These are phyloP conservation scores for Carnegiea gigantea DNA, from an alignment of 179 eudicot species.

Conservation along the genomic window DNA sequence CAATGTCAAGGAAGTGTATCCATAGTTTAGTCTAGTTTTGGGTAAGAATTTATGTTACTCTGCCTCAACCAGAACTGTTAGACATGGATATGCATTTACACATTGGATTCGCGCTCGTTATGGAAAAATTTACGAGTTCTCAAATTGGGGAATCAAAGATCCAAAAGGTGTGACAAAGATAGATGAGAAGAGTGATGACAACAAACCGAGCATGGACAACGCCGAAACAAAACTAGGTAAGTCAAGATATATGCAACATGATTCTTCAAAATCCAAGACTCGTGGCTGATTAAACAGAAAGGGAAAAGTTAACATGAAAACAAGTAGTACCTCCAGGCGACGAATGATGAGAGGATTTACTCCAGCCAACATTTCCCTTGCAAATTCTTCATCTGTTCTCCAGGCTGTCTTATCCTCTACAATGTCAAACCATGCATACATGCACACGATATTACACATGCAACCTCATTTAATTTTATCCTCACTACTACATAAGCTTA, in stretches of 20 bases:
- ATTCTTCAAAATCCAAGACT: not conserved
- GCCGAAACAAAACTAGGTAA: not conserved
- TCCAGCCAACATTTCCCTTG: conserved; percentile 82
- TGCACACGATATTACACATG: not conserved
- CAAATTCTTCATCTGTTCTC: conserved; percentile 95
- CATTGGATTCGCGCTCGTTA: no score
- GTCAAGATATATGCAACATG: not conserved
- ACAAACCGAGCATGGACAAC: not conserved
- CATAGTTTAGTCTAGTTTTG: not conserved
- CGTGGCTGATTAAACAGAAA: not conserved
- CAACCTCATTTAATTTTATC: not conserved
- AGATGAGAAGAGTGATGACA: not conserved
- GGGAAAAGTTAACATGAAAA: no score
- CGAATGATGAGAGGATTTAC: conserved; percentile 62
- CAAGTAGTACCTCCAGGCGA: conserved; percentile 46
- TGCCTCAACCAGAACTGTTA: not conserved
- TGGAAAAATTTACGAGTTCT: no score
- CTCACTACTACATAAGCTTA: not conserved
- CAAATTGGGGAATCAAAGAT: no score
- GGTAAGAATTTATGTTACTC: not conserved
- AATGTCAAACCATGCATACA: not conserved
- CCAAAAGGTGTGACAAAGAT: not conserved
- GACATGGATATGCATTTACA: not conserved
- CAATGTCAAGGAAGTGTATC: not conserved
- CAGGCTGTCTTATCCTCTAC: conserved; percentile 70